phyloP scores from a whole-genome alignment of 2,329 filamentous ascomycete genomes.

The Coniochaeta sp. region DNA sequence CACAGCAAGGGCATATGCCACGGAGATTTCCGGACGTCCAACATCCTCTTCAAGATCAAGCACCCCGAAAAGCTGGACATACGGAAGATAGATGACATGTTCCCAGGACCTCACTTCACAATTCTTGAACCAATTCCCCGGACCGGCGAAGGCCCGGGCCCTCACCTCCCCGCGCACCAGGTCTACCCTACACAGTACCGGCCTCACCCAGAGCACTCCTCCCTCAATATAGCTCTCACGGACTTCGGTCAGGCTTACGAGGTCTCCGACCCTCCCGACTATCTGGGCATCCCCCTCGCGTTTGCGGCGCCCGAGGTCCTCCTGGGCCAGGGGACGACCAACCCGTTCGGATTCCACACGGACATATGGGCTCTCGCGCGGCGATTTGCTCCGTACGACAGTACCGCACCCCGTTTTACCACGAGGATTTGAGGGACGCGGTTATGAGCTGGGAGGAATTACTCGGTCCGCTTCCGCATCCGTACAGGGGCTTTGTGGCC shows the following conservation, averaged over 20 bases:
- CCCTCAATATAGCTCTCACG: conserved; percentile 4
- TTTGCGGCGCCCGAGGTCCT: conserved; percentile 6
- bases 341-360: background rate
- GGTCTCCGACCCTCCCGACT: background rate
- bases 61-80: no score
- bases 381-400: background rate
- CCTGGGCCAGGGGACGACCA: background rate
- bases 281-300: conserved; percentile 1
- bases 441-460: background rate
- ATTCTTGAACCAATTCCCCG: no score
- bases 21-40: conserved; percentile 10
- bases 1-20: conserved; percentile 8
- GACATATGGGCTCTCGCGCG: background rate
- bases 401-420: background rate
- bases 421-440: background rate
- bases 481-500: background rate
- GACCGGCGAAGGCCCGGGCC: no score
- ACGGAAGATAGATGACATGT: no score
- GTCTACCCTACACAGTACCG: conserved; percentile 2
- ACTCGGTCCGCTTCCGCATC: background rate
- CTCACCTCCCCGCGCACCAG: background rate
- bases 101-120: no score
- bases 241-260: conserved; percentile 11
- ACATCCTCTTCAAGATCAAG: conserved; percentile 7
- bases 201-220: background rate